Evolutionary conservation across 129 eudicot genomes (phyloP).

Genomic region (Tagetes patula): DNA sequence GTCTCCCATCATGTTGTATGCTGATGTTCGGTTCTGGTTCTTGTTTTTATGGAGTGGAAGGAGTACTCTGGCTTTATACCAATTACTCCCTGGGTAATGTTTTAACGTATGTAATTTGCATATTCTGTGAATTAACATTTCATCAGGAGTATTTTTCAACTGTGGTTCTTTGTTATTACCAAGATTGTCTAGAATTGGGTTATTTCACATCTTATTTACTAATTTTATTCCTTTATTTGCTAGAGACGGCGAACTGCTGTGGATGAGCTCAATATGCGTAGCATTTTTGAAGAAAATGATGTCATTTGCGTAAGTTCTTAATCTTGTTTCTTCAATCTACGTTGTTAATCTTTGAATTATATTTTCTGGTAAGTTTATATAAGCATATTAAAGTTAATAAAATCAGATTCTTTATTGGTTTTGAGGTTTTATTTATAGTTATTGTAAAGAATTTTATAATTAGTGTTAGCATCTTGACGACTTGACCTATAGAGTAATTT

Average conservation of each 20-base stretch:
- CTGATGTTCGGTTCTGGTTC: neutral
- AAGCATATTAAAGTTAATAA: neutral
- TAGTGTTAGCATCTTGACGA: neutral
- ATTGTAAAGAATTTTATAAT: neutral
- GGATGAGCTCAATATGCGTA: slow-evolving; percentile 97
- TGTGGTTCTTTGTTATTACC: slow-evolving; percentile 14
- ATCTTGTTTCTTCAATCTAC: slow-evolving; percentile 3
- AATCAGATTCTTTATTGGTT: neutral
- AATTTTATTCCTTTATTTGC: slow-evolving; percentile 19
- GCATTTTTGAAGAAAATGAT: slow-evolving; percentile 92
- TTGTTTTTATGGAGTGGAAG: neutral
- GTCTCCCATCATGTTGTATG: neutral
- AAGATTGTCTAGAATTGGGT: neutral
- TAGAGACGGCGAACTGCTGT: slow-evolving; percentile 92
- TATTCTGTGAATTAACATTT: neutral
- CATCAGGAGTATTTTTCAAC: neutral
- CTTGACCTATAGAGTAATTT: neutral
- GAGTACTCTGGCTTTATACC: neutral
- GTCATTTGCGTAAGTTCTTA: slow-evolving; percentile 80
- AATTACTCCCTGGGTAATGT: neutral
- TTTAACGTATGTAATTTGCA: neutral
- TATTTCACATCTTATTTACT: neutral
- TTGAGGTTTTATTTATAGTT: neutral
- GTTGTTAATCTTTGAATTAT: neutral
- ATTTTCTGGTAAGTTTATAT: neutral